Evolutionary conservation across 2,329 filamentous ascomycete species (phyloP).

Genomic region (Thielaviopsis populi): DNA sequence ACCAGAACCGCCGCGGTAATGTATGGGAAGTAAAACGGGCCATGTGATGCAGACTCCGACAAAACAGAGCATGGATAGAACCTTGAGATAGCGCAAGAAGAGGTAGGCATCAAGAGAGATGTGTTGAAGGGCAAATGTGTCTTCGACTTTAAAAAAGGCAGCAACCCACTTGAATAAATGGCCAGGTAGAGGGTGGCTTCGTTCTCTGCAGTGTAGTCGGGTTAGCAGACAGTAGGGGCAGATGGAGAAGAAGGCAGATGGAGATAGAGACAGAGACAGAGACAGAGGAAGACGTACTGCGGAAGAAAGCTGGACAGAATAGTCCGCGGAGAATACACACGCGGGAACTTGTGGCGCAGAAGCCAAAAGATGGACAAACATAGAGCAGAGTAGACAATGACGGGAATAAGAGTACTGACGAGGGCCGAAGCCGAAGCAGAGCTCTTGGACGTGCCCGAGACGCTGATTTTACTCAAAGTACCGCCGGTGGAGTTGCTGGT

Average conservation of each 20-base stretch:
- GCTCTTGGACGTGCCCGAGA: slow-evolving; percentile 23
- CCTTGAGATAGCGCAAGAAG: slow-evolving; percentile 71
- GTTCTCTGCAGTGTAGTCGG: slow-evolving; percentile 29
- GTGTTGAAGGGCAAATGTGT: slow-evolving; percentile 71
- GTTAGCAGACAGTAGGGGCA: too few relatives aligned
- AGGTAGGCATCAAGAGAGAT: slow-evolving; percentile 81
- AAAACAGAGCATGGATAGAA: slow-evolving; percentile 61
- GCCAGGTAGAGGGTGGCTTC: slow-evolving; percentile 39
- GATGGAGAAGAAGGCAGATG: not conserved
- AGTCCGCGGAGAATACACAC: slow-evolving; percentile 42
- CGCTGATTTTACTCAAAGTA: slow-evolving; percentile 25
- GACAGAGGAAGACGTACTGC: slow-evolving; percentile 28
- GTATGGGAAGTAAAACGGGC: slow-evolving; percentile 72
- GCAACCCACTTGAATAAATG: slow-evolving; percentile 48
- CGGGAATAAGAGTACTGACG: slow-evolving; percentile 38
- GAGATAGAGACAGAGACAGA: not conserved
- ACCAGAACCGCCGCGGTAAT: slow-evolving; percentile 60
- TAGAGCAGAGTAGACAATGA: slow-evolving; percentile 32
- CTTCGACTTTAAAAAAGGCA: slow-evolving; percentile 47
- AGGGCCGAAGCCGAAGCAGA: slow-evolving; percentile 29
- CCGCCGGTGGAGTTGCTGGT: slow-evolving; percentile 28
- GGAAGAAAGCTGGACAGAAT: slow-evolving; percentile 35
- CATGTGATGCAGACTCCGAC: slow-evolving; percentile 70
- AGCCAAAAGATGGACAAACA: slow-evolving; percentile 39
- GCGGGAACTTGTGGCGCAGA: slow-evolving; percentile 32